phyloP scores from a whole-genome alignment of 148 eudicot genomes.

The Rhododendron kiyosumense region DNA sequence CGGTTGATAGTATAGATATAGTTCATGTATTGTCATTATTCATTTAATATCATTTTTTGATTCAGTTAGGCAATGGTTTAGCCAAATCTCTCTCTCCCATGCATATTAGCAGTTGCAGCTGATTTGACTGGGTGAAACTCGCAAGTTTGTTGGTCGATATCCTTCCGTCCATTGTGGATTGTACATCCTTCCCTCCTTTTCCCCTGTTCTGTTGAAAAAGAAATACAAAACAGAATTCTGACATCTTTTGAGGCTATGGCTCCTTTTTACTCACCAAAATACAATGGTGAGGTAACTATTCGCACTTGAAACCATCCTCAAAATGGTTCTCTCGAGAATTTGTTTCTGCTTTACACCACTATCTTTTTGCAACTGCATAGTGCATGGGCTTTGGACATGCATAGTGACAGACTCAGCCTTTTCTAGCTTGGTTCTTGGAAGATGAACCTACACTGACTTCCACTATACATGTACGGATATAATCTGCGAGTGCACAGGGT shows the following conservation, averaged over 20 bases:
- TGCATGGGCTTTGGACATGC: not conserved
- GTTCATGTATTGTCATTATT: not conserved
- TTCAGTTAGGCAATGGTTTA: not conserved
- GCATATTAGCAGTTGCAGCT: no score
- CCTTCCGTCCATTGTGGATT: no score
- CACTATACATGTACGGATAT: no score
- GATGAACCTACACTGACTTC: not conserved
- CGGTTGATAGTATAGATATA: not conserved
- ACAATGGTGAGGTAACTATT: no score
- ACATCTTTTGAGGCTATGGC: not conserved
- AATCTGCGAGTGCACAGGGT: not conserved
- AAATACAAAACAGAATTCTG: not conserved
- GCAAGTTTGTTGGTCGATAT: no score
- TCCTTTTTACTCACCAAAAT: not conserved
- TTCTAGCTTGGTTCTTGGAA: not conserved
- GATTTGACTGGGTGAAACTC: no score
- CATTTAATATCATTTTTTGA: not conserved
- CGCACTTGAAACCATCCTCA: not conserved
- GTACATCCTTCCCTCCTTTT: not conserved
- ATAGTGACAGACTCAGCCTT: not conserved
- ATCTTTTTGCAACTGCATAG: not conserved
- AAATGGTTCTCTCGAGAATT: not conserved
- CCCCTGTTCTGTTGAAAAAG: not conserved
- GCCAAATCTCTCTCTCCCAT: not conserved
- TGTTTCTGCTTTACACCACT: not conserved